Evolutionary conservation across 1,284 basidiomycete genomes (phyloP).

Genomic region (Pseudozyma tsukubaensis): DNA sequence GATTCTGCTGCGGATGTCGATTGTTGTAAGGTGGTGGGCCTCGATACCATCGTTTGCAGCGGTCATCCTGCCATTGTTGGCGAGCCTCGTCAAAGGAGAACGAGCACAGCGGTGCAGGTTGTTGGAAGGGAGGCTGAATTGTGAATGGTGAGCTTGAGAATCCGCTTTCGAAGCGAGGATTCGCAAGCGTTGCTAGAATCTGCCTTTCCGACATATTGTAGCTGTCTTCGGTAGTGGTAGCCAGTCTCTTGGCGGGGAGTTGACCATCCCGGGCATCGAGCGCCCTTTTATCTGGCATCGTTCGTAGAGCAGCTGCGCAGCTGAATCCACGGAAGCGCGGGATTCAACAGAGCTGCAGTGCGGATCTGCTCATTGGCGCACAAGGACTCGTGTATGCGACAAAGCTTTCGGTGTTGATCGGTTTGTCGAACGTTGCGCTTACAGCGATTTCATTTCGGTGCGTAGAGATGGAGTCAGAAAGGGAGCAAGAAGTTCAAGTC

Average conservation of each 20-base stretch:
- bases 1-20: constrained; percentile 16
- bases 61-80: constrained; percentile 51
- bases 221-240: not conserved
- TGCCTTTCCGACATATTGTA: constrained; percentile 1
- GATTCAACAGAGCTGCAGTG: constrained; percentile 25
- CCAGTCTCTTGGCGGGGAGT: constrained; percentile 10
- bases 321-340: constrained; percentile 21
- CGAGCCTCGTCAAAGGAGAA: constrained; percentile 56
- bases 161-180: constrained; percentile 16
- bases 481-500: not conserved
- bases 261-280: constrained; percentile 4
- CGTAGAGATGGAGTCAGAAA: not conserved
- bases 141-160: constrained; percentile 15
- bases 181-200: constrained; percentile 21
- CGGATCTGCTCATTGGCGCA: constrained; percentile 14
- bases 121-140: constrained; percentile 36
- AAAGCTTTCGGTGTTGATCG: not conserved
- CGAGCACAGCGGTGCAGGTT: constrained; percentile 43
- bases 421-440: not conserved
- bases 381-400: not conserved
- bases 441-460: constrained; percentile 10
- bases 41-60: constrained; percentile 44
- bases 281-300: constrained; percentile 35
- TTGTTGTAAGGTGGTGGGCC: constrained; percentile 44
- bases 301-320: constrained; percentile 7